These are phyloP conservation scores for Allium sativum DNA, from an alignment of 106 monocot species.

Conservation along the genomic window DNA sequence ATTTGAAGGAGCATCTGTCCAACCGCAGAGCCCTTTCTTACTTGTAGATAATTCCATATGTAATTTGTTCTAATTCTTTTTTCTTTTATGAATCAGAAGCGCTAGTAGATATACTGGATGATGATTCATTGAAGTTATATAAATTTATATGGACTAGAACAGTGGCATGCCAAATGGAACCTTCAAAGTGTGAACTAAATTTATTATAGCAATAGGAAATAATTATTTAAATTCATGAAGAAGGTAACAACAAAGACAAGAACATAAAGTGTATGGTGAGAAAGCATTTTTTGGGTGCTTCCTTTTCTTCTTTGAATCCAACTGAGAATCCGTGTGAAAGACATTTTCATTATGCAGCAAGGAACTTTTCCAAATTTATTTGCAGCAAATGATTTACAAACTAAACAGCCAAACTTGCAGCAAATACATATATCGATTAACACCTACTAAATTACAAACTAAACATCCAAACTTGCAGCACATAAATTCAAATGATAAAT, in stretches of 20 bases:
- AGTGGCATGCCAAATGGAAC: constrained; percentile 96
- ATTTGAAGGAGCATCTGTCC: neutral
- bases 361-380: constrained; percentile 1
- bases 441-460: too few relatives aligned
- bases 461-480: too few relatives aligned
- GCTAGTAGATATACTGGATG: constrained; percentile 68
- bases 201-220: neutral
- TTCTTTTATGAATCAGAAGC: constrained; percentile 24
- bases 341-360: constrained; percentile 10
- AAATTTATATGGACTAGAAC: constrained; percentile 26
- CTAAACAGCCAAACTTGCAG: too few relatives aligned
- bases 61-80: neutral
- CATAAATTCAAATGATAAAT: too few relatives aligned
- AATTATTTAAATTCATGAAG: neutral
- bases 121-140: constrained; percentile 51
- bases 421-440: too few relatives aligned
- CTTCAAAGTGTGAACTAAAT: neutral
- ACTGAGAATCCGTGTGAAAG: neutral
- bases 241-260: neutral
- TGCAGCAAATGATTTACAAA: too few relatives aligned
- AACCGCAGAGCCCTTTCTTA: neutral
- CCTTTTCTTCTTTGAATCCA: constrained; percentile 24
- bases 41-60: neutral
- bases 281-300: constrained; percentile 25
- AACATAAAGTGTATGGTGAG: neutral